Evolutionary conservation across 768 basidiomycete genomes (phyloP), one percentile per base, ranked within the genome.

Genomic region (Rhodotorula babjevae): DNA sequence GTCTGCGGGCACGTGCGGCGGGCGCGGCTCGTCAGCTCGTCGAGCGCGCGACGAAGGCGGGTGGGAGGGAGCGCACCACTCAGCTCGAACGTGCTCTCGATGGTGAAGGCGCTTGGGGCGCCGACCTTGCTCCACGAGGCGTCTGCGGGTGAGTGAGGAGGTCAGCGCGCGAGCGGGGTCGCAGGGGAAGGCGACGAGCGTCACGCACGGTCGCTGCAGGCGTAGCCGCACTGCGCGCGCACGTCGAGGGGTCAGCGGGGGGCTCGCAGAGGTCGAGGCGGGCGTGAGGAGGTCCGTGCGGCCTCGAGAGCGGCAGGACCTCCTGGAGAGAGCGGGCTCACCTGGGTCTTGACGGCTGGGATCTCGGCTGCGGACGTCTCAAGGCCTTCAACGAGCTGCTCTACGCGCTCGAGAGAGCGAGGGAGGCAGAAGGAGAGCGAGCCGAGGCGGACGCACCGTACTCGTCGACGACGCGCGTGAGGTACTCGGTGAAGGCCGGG

Each of bases 201-300:
- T 15, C 14, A 18, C 44, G 44, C 18, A 56, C 55, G 60, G 64
- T 74, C 79, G 2, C 65, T 69, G 73, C 79, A 80, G 31, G 78
- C 79, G 71, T 80, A 79, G 5, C 77, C 76, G 64, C 78, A 79
- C 67, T 68, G 44, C 18, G 14, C 44, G 44, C 44, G 14, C 6
- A 18, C 12, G 44, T 2, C 2, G 3, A 12, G 44, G 44, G 14
- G 44, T 46, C 44, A 46, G 44, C 44, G 8, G 3, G 6, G 14
- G 44, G n/a, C n/a, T 18, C 44, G 44, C 36, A 36, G 36, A 36
- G 5, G 9, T 36, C 36, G 36, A 36, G 36, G 36, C n/a, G n/a
- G 36, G 5, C 36, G 36, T 36, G 36, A 4, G 36, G 5, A 36
- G 5, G 36, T 36, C 36, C 36, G n/a, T n/a, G n/a, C n/a, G n/a